phyloP scores from a whole-genome alignment of 192 early-diverging fungal species.

The Coemansia sp. region DNA sequence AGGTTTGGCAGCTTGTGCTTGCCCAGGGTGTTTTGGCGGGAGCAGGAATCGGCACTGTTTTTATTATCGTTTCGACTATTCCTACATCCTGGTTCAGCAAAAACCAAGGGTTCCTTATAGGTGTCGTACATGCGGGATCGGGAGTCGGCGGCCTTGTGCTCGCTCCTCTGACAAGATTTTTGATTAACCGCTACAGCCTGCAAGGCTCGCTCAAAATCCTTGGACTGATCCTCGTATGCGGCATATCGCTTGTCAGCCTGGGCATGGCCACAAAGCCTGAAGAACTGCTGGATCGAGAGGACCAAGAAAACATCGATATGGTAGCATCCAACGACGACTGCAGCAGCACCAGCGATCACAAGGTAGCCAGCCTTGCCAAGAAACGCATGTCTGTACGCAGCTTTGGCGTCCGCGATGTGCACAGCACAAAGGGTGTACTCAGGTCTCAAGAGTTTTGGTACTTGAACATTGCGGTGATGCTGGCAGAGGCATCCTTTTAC shows the following conservation, averaged over 20 bases:
- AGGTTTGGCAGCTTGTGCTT: slow-evolving; percentile 54
- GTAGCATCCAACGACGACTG: slow-evolving; percentile 24
- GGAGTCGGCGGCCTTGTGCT: slow-evolving; percentile 53
- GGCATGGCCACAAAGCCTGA: slow-evolving; percentile 56
- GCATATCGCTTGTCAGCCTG: slow-evolving; percentile 43
- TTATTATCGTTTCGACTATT: slow-evolving; percentile 54
- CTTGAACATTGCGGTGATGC: slow-evolving; percentile 55
- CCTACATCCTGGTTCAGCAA: slow-evolving; percentile 57
- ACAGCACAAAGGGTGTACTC: slow-evolving; percentile 45
- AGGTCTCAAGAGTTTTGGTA: slow-evolving; percentile 56
- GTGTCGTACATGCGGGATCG: slow-evolving; percentile 53
- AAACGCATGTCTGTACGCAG: slow-evolving; percentile 57
- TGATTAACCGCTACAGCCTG: slow-evolving; percentile 47
- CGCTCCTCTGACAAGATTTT: slow-evolving; percentile 45
- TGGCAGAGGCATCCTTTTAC: slow-evolving; percentile 54
- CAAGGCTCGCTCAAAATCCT: slow-evolving; percentile 48
- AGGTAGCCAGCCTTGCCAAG: slow-evolving; percentile 41
- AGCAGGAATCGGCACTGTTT: slow-evolving; percentile 50
- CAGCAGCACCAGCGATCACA: slow-evolving; percentile 37
- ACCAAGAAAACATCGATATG: slow-evolving; percentile 45
- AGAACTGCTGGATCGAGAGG: slow-evolving; percentile 48
- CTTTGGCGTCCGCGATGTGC: slow-evolving; percentile 57
- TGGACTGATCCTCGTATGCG: slow-evolving; percentile 31
- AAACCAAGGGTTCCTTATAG: slow-evolving; percentile 54
- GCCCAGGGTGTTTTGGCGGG: slow-evolving; percentile 47